A percentile compares a stretch with the other conserved stretches of the same genome.
phyloP scores from a whole-genome alignment of 2,329 filamentous ascomycete species.

The Aureobasidium lini region DNA sequence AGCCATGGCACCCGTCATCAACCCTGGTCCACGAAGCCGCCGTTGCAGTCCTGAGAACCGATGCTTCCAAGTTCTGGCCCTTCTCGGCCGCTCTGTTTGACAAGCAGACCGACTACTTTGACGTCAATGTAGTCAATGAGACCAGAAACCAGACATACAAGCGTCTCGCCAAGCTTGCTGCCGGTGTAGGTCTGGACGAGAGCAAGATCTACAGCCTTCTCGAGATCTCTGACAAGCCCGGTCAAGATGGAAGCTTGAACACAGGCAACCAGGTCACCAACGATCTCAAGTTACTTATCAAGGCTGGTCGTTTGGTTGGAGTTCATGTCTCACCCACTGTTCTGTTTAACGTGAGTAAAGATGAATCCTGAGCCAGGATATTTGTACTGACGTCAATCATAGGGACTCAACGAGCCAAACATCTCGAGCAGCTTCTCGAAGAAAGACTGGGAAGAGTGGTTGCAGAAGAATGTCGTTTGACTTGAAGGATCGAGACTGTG shows the following conservation, averaged over 20 bases:
- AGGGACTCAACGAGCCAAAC: conserved; percentile 65
- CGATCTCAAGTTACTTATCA: conserved; percentile 72
- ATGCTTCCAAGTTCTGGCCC: conserved; percentile 68
- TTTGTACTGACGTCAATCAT: conserved; percentile 15
- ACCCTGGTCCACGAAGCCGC: conserved; percentile 68
- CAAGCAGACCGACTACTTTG: conserved; percentile 72
- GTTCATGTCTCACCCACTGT: conserved; percentile 90
- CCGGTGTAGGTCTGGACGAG: conserved; percentile 61
- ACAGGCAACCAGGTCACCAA: conserved; percentile 73
- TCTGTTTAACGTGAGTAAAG: conserved; percentile 59
- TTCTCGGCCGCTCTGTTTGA: conserved; percentile 65
- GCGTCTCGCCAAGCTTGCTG: conserved; percentile 68
- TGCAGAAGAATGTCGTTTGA: conserved; percentile 58
- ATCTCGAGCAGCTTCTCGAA: conserved; percentile 72
- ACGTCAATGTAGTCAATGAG: conserved; percentile 77
- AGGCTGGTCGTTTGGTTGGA: conserved; percentile 61
- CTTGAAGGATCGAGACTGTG: not conserved
- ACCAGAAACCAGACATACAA: conserved; percentile 75
- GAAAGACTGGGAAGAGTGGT: conserved; percentile 80
- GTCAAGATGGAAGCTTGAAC: conserved; percentile 63
- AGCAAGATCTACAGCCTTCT: conserved; percentile 62
- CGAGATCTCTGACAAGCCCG: conserved; percentile 59
- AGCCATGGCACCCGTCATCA: conserved; percentile 87
- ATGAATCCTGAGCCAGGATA: not conserved
- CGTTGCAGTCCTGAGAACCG: conserved; percentile 66